Conservation (phyloP, 371 early-diverging fungal genomes). For the Mortierella sp. region DNA sequence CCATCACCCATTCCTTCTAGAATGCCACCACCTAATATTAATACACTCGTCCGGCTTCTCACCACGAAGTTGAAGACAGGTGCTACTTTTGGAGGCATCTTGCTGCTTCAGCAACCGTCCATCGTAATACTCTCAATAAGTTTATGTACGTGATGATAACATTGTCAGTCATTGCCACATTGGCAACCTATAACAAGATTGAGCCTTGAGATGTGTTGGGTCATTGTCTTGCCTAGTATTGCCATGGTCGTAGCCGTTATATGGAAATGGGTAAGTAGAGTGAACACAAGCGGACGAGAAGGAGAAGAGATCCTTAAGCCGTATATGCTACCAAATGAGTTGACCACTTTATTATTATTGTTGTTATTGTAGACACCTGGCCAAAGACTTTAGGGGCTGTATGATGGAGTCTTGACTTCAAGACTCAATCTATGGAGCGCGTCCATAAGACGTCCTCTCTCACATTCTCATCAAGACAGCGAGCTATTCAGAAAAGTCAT, state of each 20-base stretch:
- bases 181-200: constrained; percentile 24
- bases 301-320: too few relatives aligned
- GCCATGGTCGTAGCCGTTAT: constrained; percentile 10
- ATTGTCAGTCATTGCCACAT: constrained; percentile 17
- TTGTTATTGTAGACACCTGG: background rate
- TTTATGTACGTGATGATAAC: constrained; percentile 25
- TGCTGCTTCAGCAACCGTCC: background rate
- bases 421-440: background rate
- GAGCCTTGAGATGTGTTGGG: constrained; percentile 29
- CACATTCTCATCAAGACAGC: background rate
- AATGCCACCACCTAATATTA: background rate
- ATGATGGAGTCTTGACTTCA: background rate
- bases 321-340: background rate
- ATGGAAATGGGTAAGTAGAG: constrained; percentile 21
- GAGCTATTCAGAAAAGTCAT: background rate
- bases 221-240: constrained; percentile 13
- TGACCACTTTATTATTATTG: background rate
- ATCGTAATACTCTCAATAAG: constrained; percentile 8
- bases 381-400: background rate
- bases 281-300: background rate
- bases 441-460: background rate
- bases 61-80: constrained; percentile 1
- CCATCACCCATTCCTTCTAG: background rate
- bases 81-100: background rate
- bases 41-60: background rate